Evolutionary conservation across 2,329 filamentous ascomycete species (phyloP).

Genomic region (Penicillium olsonii): DNA sequence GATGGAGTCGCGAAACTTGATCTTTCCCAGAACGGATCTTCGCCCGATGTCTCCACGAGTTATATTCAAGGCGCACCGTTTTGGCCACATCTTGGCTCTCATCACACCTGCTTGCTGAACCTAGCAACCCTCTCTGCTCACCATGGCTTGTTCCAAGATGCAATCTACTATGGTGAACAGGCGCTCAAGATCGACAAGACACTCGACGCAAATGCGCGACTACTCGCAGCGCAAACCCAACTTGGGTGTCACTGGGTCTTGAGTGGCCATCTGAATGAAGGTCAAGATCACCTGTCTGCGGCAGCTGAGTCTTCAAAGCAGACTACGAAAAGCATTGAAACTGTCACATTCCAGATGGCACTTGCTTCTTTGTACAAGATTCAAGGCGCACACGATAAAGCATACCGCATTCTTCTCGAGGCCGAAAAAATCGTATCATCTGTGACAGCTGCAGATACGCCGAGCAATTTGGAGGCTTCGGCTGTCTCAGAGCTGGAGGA

Average conservation of each 20-base stretch:
- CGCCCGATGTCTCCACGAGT: constrained; percentile 44
- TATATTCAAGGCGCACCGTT: constrained; percentile 65
- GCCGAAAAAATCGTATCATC: constrained; percentile 49
- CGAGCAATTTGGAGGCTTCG: constrained; percentile 29
- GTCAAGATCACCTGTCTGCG: constrained; percentile 58
- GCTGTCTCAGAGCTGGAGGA: constrained; percentile 41
- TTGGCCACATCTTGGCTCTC: constrained; percentile 74
- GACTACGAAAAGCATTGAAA: constrained; percentile 52
- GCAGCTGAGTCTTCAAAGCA: constrained; percentile 57
- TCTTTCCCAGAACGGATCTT: constrained; percentile 35
- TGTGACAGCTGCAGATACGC: constrained; percentile 39
- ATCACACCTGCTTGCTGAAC: constrained; percentile 71
- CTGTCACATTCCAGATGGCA: constrained; percentile 51
- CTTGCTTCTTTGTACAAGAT: constrained; percentile 50
- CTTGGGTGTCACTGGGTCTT: constrained; percentile 52
- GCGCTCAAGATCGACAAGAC: constrained; percentile 73
- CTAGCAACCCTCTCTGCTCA: constrained; percentile 79
- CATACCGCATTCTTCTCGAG: constrained; percentile 51
- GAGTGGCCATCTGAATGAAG: constrained; percentile 53
- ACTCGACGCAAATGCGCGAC: constrained; percentile 62
- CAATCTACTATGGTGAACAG: constrained; percentile 83
- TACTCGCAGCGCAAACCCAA: constrained; percentile 50
- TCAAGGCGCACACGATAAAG: constrained; percentile 50
- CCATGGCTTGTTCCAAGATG: constrained; percentile 84
- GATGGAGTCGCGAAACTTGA: constrained; percentile 43